These are phyloP conservation scores for Nannizzia gypsea DNA, from an alignment of 2,329 filamentous ascomycete genomes.

Conservation along the genomic window DNA sequence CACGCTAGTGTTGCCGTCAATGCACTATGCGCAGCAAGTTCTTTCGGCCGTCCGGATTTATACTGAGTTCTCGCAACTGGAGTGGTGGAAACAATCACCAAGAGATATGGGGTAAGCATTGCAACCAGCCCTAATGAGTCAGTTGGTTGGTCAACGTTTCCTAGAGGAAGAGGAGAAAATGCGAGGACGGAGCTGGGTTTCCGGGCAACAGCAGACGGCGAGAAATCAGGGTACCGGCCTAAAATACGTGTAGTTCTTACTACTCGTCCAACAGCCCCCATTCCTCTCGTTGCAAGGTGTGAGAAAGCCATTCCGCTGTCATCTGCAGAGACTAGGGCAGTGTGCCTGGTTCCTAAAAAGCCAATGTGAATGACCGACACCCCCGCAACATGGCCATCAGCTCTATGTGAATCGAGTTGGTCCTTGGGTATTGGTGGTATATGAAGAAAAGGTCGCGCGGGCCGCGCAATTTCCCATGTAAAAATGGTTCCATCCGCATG, in stretches of 20 bases:
- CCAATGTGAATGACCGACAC: constrained; percentile 79
- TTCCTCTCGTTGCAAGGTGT: constrained; percentile 81
- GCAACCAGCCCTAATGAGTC: constrained; percentile 85
- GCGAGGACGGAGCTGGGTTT: constrained; percentile 93
- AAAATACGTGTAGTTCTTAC: constrained; percentile 86
- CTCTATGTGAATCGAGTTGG: constrained; percentile 52
- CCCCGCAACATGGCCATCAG: constrained; percentile 71
- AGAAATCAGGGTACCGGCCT: constrained; percentile 67
- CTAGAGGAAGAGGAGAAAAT: constrained; percentile 78
- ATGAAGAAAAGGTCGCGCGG: constrained; percentile 77
- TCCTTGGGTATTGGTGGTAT: constrained; percentile 64
- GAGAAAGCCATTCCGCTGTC: constrained; percentile 96
- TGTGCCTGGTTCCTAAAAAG: constrained; percentile 85
- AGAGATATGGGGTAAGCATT: constrained; percentile 85
- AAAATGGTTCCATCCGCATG: constrained; percentile 88
- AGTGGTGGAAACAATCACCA: constrained; percentile 95
- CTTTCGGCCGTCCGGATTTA: constrained; percentile 82
- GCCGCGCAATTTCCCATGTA: constrained; percentile 81
- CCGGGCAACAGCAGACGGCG: constrained; percentile 50
- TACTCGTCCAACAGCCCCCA: constrained; percentile 70
- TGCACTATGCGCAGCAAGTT: constrained; percentile 76
- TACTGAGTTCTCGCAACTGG: constrained; percentile 93
- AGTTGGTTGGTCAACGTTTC: constrained; percentile 83
- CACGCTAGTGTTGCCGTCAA: constrained; percentile 91
- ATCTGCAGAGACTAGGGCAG: constrained; percentile 88